These are phyloP conservation scores for Euptelea pleiosperma DNA, from an alignment of 164 flowering plant species.

Conservation along the genomic window DNA sequence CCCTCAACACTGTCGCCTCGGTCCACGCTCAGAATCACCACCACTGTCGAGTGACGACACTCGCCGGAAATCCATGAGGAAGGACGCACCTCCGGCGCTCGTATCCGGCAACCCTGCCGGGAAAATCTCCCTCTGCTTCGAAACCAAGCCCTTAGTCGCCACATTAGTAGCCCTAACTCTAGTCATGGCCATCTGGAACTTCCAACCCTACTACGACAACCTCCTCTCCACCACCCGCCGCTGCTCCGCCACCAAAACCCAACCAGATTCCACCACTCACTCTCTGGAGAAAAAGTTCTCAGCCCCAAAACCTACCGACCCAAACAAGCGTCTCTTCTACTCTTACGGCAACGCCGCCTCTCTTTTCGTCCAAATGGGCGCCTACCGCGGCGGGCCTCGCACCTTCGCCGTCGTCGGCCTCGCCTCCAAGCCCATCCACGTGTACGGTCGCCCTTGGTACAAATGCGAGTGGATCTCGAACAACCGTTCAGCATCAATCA, in stretches of 20 bases:
- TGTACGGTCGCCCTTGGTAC: constrained; percentile 55
- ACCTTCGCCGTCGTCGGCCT: constrained; percentile 66
- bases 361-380: constrained; percentile 62
- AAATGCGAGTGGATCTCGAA: constrained; percentile 60
- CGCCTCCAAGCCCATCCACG: constrained; percentile 70
- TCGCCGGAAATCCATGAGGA: constrained; percentile 21
- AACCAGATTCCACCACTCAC: constrained; percentile 7
- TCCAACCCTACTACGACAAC: constrained; percentile 59
- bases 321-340: constrained; percentile 45
- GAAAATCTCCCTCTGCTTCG: constrained; percentile 39
- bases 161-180: constrained; percentile 45
- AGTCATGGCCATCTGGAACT: constrained; percentile 47
- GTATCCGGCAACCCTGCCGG: constrained; percentile 14
- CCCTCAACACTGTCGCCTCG: no score
- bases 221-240: constrained; percentile 25
- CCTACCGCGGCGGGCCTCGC: constrained; percentile 58
- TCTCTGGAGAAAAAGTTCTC: constrained; percentile 8
- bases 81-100: constrained; percentile 23
- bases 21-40: background rate
- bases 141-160: constrained; percentile 50
- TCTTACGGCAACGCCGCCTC: constrained; percentile 57
- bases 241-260: constrained; percentile 11
- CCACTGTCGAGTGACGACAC: background rate
- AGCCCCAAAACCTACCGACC: constrained; percentile 20
- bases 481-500: constrained; percentile 19